A percentile compares a stretch with the other conserved stretches of the same genome.
Conservation (phyloP, 2,329 filamentous ascomycete species). For the Alternaria tenuissima region DNA sequence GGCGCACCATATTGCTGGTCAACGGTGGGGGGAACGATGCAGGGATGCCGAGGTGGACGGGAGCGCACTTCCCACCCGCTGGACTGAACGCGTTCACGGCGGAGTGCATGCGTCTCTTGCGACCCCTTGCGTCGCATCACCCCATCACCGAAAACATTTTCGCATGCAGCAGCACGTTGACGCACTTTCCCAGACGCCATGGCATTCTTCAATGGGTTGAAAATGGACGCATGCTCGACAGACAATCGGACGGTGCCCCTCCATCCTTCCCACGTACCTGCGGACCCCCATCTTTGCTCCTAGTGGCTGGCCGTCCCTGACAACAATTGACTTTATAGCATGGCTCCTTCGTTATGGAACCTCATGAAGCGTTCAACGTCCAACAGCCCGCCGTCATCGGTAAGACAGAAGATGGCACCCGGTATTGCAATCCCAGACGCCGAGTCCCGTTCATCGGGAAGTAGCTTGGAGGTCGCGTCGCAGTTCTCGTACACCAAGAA, state of each 20-base stretch:
- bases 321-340: constrained; percentile 34
- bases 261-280: constrained; percentile 24
- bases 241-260: constrained; percentile 30
- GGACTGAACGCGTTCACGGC: constrained; percentile 21
- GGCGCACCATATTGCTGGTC: not conserved
- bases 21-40: constrained; percentile 35
- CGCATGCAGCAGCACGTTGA: constrained; percentile 13
- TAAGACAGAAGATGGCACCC: constrained; percentile 47
- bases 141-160: constrained; percentile 35
- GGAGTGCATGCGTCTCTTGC: constrained; percentile 14
- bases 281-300: constrained; percentile 39
- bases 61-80: constrained; percentile 22
- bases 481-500: constrained; percentile 26
- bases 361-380: constrained; percentile 48
- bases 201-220: constrained; percentile 24
- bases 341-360: constrained; percentile 44
- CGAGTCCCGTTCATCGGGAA: constrained; percentile 34
- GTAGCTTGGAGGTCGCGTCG: constrained; percentile 32
- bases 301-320: constrained; percentile 22
- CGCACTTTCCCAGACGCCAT: constrained; percentile 17
- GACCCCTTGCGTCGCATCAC: constrained; percentile 33
- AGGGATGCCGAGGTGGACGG: constrained; percentile 19
- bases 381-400: constrained; percentile 32
- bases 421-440: constrained; percentile 35
- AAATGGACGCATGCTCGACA: constrained; percentile 37